These are phyloP conservation scores for Lodderomyces theae DNA, from an alignment of 1,139 yeast genomes.

Conservation along the genomic window DNA sequence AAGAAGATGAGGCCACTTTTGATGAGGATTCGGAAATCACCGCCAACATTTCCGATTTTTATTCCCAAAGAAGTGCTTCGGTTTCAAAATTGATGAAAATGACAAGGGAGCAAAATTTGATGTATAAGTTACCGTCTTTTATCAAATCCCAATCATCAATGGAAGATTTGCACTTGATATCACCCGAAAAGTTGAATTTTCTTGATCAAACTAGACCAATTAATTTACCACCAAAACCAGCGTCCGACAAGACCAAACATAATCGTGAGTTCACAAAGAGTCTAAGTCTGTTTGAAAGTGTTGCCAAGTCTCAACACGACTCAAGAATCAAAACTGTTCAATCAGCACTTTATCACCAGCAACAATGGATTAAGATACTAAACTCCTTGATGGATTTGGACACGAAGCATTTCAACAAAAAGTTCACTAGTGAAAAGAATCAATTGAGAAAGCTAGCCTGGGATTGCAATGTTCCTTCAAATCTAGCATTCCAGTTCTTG, in stretches of 20 bases:
- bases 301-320: conserved; percentile 22
- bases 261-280: conserved; percentile 38
- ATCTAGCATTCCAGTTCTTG: conserved; percentile 25
- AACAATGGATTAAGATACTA: conserved; percentile 27
- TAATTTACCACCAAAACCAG: conserved; percentile 43
- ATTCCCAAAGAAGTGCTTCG: conserved; percentile 37
- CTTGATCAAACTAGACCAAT: conserved; percentile 48
- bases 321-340: conserved; percentile 22
- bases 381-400: conserved; percentile 18
- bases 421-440: conserved; percentile 29
- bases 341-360: conserved; percentile 20
- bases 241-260: conserved; percentile 36
- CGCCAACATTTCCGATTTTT: conserved; percentile 37
- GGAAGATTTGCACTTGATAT: conserved; percentile 40
- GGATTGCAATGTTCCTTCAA: conserved; percentile 37
- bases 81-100: conserved; percentile 31
- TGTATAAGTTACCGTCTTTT: conserved; percentile 40
- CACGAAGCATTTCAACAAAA: conserved; percentile 25
- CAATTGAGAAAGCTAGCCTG: conserved; percentile 35
- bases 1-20: conserved; percentile 12
- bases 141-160: conserved; percentile 42
- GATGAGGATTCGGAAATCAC: conserved; percentile 36
- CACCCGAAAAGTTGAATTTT: conserved; percentile 39
- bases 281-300: conserved; percentile 30
- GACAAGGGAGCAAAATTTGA: conserved; percentile 33